Conservation (phyloP, 257 asterid genomes). For the Rhazya stricta region DNA sequence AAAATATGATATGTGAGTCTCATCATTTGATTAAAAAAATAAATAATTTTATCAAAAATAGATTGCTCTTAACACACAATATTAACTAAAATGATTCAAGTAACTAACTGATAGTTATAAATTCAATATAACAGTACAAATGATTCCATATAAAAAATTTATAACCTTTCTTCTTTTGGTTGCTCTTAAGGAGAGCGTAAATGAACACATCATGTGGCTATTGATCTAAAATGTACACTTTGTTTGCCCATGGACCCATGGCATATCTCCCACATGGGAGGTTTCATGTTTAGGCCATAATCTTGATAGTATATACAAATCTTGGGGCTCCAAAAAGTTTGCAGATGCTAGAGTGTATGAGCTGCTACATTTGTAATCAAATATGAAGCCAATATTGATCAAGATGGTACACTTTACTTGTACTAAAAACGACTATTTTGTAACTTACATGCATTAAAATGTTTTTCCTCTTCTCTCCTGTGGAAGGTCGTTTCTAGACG, state of each 20-base stretch:
- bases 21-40: not conserved
- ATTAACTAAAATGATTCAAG: not conserved
- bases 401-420: too few relatives aligned
- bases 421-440: too few relatives aligned
- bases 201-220: slow-evolving; percentile 1
- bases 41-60: too few relatives aligned
- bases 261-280: slow-evolving; percentile 7
- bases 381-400: not conserved
- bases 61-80: too few relatives aligned
- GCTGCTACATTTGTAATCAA: not conserved
- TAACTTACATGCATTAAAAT: not conserved
- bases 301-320: not conserved
- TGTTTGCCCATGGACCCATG: not conserved
- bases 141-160: not conserved
- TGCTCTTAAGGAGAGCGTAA: not conserved
- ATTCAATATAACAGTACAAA: not conserved
- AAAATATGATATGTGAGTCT: not conserved
- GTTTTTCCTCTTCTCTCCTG: too few relatives aligned
- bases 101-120: not conserved
- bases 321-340: not conserved
- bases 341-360: not conserved
- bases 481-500: too few relatives aligned
- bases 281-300: not conserved
- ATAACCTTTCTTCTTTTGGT: not conserved
- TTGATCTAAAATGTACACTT: not conserved